These are phyloP conservation scores for Paraleonurus japonicus DNA, from an alignment of 257 asterid species.

Conservation along the genomic window DNA sequence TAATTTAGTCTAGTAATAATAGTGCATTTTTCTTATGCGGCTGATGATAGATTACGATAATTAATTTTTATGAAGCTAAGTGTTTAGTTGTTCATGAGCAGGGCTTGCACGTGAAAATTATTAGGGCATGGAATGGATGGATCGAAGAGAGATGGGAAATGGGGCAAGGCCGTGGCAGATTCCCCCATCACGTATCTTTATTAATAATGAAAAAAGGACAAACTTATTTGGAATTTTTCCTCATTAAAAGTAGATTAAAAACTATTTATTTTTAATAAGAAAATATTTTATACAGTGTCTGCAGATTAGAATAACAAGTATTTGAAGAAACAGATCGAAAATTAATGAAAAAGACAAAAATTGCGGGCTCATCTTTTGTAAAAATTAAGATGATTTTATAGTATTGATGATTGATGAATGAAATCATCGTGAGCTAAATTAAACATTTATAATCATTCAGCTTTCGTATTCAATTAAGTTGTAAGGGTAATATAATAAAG, in stretches of 20 bases:
- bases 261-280: too few species aligned
- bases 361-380: slow-evolving; percentile 11
- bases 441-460: not conserved
- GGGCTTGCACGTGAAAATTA: not conserved
- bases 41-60: not conserved
- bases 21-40: too few species aligned
- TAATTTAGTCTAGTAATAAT: too few species aligned
- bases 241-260: not conserved
- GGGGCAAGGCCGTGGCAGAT: slow-evolving; percentile 7
- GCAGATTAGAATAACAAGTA: not conserved
- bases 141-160: slow-evolving; percentile 1
- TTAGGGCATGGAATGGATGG: slow-evolving; percentile 15
- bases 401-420: not conserved
- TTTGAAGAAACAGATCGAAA: not conserved
- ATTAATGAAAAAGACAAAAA: not conserved
- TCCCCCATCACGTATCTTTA: slow-evolving; percentile 19
- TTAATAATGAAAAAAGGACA: not conserved
- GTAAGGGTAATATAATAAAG: not conserved
- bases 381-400: not conserved
- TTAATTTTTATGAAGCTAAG: not conserved
- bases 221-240: slow-evolving; percentile 3
- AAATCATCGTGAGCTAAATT: not conserved
- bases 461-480: not conserved
- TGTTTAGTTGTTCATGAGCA: too few species aligned
- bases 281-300: not conserved